Evolutionary conservation across 2,329 filamentous ascomycete species (phyloP).

Genomic region (Xylaria arbuscula): DNA sequence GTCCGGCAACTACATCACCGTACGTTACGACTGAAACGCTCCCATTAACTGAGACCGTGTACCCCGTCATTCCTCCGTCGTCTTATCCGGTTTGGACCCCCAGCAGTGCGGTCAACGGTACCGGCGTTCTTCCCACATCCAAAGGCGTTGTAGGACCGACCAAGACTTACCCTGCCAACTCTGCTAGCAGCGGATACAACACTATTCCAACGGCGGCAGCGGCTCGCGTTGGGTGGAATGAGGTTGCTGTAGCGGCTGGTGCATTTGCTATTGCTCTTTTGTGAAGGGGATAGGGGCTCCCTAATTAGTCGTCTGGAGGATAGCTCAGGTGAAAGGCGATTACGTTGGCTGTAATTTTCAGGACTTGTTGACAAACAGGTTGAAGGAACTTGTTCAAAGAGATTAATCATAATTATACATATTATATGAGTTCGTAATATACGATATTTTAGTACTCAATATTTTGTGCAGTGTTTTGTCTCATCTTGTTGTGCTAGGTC

Average conservation of each 20-base stretch:
- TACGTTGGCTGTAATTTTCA: too few species aligned
- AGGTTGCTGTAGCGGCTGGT: conserved; percentile 38
- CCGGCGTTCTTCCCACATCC: conserved; percentile 23
- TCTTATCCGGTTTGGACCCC: conserved; percentile 24
- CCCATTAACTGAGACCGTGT: conserved; percentile 29
- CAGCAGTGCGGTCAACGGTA: conserved; percentile 15
- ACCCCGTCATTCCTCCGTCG: conserved; percentile 26
- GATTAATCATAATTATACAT: conserved; percentile 2
- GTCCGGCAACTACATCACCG: conserved; percentile 22
- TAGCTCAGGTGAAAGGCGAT: neutral
- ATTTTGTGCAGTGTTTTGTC: neutral
- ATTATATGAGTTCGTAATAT: conserved; percentile 1
- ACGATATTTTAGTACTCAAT: neutral
- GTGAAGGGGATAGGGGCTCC: conserved; percentile 26
- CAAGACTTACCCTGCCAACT: neutral
- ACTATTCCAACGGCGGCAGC: conserved; percentile 41
- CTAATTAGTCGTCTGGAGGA: too few species aligned
- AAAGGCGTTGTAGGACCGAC: conserved; percentile 18
- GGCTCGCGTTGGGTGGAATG: conserved; percentile 37
- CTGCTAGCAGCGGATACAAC: conserved; percentile 7
- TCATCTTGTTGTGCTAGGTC: conserved; percentile 5
- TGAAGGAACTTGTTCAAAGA: neutral
- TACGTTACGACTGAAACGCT: conserved; percentile 33
- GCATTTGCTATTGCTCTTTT: conserved; percentile 39
- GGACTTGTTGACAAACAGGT: neutral